Evolutionary conservation across 2,329 filamentous ascomycete species (phyloP), one percentile per base, ranked within the genome.

Genomic region (Alternaria brassicae): DNA sequence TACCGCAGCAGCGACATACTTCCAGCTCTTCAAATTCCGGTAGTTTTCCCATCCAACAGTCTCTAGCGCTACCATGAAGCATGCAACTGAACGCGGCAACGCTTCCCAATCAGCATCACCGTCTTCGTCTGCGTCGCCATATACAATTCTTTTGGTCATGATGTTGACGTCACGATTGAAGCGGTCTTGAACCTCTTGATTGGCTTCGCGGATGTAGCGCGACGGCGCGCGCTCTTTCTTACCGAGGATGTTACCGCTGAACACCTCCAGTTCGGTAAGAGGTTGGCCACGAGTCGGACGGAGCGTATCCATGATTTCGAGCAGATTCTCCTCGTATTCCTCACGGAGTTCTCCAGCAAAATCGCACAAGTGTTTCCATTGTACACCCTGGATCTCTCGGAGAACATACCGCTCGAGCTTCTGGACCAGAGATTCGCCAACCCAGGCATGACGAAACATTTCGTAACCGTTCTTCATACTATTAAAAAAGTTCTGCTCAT

Each of bases 401-500:
- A 78, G 60, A 2, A 84, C 67, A 60, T 82, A 81, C 4, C 66
- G 51, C 69, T 80, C 79, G 3, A 85, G 72, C 60, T 25, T 70
- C 28, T 64, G 78, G 57, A 54, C 77, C 8, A 76, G 36, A 3
- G 60, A 63, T 12, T 69, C 62, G 19, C 41, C 30, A 9, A 53
- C 53, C 44, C 27, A 52, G 5, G 27, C 13, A 13, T 51, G 41
- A 7, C 55, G 65, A 15, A 51, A 53, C 0, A 28, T 41, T 9
- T 67, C 53, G 39, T 67, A 69, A 5, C 67, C 60, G 19, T 56
- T 53, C 32, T 73, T 67, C 66, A 76, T 71, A 30, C 59, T 58
- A 3, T 62, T 47, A 40, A 75, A 89, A 41, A 93, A 90, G 52
- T 84, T 82, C 44, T 82, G 81, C 74, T 95, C 91, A 66, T 96